phyloP scores from a whole-genome alignment of 345 rosid species.

The Eutrema heterophyllum region DNA sequence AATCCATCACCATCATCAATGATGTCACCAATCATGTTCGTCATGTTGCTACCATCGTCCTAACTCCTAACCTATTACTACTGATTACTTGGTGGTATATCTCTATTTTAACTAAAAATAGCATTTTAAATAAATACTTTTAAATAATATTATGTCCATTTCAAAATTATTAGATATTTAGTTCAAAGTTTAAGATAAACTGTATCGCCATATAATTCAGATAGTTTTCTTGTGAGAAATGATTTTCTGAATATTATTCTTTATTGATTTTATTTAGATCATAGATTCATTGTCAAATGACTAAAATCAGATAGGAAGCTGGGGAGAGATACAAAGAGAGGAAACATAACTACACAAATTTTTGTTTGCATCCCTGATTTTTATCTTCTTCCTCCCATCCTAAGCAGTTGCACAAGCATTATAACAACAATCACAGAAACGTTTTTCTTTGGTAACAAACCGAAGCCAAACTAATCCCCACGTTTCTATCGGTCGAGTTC shows the following conservation, averaged over 20 bases:
- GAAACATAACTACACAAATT: background rate
- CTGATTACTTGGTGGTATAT: background rate
- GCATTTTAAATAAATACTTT: background rate
- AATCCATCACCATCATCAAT: background rate
- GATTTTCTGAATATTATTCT: background rate
- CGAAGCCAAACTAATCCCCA: slow-evolving; percentile 1
- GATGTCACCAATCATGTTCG: slow-evolving; percentile 12
- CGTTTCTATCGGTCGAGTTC: background rate
- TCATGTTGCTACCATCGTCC: background rate
- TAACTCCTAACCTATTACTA: background rate
- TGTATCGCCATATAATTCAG: background rate
- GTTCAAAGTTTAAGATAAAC: background rate
- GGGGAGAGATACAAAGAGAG: slow-evolving; percentile 5
- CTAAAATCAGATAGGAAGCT: background rate
- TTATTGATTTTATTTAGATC: background rate
- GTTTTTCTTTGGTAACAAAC: background rate
- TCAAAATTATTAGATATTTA: background rate
- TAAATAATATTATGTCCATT: too few species aligned
- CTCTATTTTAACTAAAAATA: background rate
- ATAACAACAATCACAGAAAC: background rate
- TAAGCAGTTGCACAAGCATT: background rate
- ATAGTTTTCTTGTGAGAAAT: background rate
- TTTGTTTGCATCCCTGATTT: slow-evolving; percentile 11
- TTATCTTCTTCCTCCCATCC: slow-evolving; percentile 10
- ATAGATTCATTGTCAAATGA: background rate